Percentiles rank a stretch among this genome's conserved stretches.
These are phyloP conservation scores for Meyerozyma guilliermondii DNA, from an alignment of 1,139 yeast species.

Conservation along the genomic window DNA sequence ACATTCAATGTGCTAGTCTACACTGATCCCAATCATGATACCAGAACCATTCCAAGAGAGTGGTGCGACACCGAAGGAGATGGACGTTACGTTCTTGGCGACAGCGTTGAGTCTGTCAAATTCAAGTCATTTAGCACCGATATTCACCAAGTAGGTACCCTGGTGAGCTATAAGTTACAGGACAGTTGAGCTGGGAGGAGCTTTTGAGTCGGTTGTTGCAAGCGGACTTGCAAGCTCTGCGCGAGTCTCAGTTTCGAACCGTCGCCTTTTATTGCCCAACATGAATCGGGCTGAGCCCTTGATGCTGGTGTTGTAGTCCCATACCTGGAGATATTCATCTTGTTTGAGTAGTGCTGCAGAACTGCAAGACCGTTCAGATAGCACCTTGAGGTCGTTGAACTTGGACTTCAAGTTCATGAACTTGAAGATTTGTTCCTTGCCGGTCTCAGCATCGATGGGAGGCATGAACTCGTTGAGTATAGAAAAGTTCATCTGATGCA, in stretches of 20 bases:
- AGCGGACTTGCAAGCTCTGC: background rate
- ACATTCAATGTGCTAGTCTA: conserved; percentile 86
- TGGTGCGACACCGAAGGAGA: conserved; percentile 77
- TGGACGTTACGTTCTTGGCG: conserved; percentile 49
- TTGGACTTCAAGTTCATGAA: conserved; percentile 42
- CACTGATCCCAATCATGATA: conserved; percentile 63
- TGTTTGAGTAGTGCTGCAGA: conserved; percentile 32
- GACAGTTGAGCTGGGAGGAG: conserved; percentile 3
- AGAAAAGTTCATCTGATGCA: conserved; percentile 41
- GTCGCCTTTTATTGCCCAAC: conserved; percentile 44
- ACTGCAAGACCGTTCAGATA: conserved; percentile 35
- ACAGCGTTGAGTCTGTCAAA: conserved; percentile 60
- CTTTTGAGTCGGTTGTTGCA: conserved; percentile 4
- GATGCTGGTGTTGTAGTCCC: conserved; percentile 42
- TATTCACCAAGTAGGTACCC: conserved; percentile 68
- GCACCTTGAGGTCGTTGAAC: conserved; percentile 36
- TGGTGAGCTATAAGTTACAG: conserved; percentile 58
- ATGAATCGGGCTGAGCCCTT: conserved; percentile 54
- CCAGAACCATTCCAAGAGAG: conserved; percentile 58
- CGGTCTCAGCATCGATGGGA: conserved; percentile 25
- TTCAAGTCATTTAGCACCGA: conserved; percentile 67
- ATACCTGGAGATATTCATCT: conserved; percentile 46
- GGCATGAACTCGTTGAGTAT: conserved; percentile 21
- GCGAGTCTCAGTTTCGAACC: conserved; percentile 27
- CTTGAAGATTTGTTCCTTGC: conserved; percentile 43